A percentile compares a stretch with the other conserved stretches of the same genome.
phyloP scores from a whole-genome alignment of 2,329 filamentous ascomycete genomes.

The Aspergillus nomiae region DNA sequence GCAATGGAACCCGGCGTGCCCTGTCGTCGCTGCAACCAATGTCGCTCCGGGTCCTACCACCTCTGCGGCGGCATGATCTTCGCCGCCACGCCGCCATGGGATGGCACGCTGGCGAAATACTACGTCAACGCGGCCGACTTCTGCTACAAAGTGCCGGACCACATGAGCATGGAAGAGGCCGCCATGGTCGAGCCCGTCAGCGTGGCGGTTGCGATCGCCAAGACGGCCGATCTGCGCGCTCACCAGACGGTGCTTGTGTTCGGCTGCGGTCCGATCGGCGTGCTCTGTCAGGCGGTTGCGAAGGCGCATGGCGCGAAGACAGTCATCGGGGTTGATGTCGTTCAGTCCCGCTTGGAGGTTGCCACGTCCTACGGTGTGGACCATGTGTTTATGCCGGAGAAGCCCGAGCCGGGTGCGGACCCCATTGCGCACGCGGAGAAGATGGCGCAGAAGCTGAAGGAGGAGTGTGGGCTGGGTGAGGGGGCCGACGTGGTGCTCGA shows the following conservation, averaged over 20 bases:
- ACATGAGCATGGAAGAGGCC: conserved; percentile 78
- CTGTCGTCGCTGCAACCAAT: conserved; percentile 71
- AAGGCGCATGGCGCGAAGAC: conserved; percentile 77
- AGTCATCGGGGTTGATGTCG: conserved; percentile 84
- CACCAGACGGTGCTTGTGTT: conserved; percentile 78
- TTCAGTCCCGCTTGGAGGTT: conserved; percentile 74
- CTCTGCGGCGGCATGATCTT: conserved; percentile 85
- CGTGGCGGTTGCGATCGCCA: conserved; percentile 79
- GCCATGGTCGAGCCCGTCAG: conserved; percentile 85
- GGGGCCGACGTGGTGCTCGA: conserved; percentile 51
- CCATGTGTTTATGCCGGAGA: conserved; percentile 52
- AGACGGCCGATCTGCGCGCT: conserved; percentile 69
- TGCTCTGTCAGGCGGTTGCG: conserved; percentile 83
- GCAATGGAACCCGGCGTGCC: conserved; percentile 75
- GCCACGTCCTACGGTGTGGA: conserved; percentile 65
- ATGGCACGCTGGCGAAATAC: conserved; percentile 85
- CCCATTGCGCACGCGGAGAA: conserved; percentile 73
- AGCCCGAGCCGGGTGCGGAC: conserved; percentile 53
- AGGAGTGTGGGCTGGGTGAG: conserved; percentile 60
- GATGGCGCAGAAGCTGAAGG: conserved; percentile 51
- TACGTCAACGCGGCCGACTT: conserved; percentile 82
- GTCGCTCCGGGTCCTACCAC: conserved; percentile 82
- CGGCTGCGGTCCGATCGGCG: conserved; percentile 81
- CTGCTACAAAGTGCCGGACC: conserved; percentile 82
- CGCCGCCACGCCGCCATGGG: conserved; percentile 84